Evolutionary conservation across 805 yeast species (phyloP), one percentile per base, ranked within the genome.

Genomic region (Citeromyces matritensis): DNA sequence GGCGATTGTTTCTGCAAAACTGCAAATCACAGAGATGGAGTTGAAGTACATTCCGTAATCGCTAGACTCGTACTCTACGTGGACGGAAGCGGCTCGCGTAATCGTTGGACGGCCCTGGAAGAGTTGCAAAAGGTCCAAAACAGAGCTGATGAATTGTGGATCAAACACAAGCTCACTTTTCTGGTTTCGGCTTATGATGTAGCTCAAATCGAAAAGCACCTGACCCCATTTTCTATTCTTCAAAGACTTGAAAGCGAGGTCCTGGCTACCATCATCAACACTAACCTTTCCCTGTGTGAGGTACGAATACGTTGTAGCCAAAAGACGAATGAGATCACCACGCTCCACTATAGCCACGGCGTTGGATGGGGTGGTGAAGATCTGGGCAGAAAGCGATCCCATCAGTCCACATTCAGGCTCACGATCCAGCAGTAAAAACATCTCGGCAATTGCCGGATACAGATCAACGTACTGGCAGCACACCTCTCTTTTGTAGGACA

Each of bases 21-120:
- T 77, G 7, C 77, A 64, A 0, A 82, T 63, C 3, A 74, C 80
- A 33, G 81, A 75, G 36, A 75, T 51, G 2, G 78, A 71, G 38
- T 77, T 78, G 48, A 78, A 78, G 43, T 65, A 77, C 2, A 73
- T 66, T 1, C 77, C 67, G 61, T 86, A 91, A 32, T 82, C 88
- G 23, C 81, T 82, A 29, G 74, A 75, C 47, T 88, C 98, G 48
- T 80, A 91, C 47, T 86, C 95, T 7, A 88, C 85, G 49, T 88
- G 98, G 36, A 71, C 76, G 5, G 66, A 60, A 4, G 73, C 70
- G 44, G 84, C 95, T 36, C 97, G 63, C 37, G 63, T 67, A 42
- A 83, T 55, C 0, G 80, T 74, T 1, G 91, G 81, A 29, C 73
- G 63, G 3, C 94, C 86, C 49, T 84, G 91, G 42, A 84, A 80